Percentiles rank a stretch among this genome's conserved stretches.
These are phyloP conservation scores for Colletotrichum sp. DNA, from an alignment of 2,329 filamentous ascomycete species.

Conservation along the genomic window DNA sequence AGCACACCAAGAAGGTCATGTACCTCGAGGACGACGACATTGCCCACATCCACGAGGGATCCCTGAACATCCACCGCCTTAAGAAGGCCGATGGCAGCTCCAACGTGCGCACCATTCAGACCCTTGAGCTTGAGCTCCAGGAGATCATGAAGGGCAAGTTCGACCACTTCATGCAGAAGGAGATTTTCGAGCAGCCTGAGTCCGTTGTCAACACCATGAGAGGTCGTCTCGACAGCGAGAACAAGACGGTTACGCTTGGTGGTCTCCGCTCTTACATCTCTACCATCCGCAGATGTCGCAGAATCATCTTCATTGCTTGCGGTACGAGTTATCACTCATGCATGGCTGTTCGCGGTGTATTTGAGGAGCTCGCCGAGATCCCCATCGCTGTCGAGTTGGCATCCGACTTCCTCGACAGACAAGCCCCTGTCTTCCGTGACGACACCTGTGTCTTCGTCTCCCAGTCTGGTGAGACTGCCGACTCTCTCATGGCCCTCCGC, in stretches of 20 bases:
- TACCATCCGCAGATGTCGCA: slow-evolving; percentile 94
- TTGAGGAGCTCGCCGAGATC: slow-evolving; percentile 97
- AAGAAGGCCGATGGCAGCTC: slow-evolving; percentile 96
- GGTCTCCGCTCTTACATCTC: slow-evolving; percentile 95
- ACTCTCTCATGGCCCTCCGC: slow-evolving; percentile 94
- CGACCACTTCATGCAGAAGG: slow-evolving; percentile 99
- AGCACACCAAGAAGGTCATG: slow-evolving; percentile 99
- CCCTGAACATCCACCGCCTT: slow-evolving; percentile 97
- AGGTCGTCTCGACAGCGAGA: slow-evolving; percentile 91
- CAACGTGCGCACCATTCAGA: slow-evolving; percentile 98
- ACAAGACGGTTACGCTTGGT: slow-evolving; percentile 95
- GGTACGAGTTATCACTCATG: slow-evolving; percentile 99
- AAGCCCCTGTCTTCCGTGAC: slow-evolving; percentile 98
- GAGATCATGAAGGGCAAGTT: slow-evolving; percentile 99
- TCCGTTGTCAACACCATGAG: slow-evolving; percentile 99
- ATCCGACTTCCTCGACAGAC: slow-evolving; percentile 95
- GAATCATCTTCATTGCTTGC: slow-evolving; percentile 99
- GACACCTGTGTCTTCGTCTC: slow-evolving; percentile 99
- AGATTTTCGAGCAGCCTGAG: slow-evolving; percentile 99
- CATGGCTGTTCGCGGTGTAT: slow-evolving; percentile 98
- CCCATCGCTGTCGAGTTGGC: slow-evolving; percentile 96
- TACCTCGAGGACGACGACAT: slow-evolving; percentile 99
- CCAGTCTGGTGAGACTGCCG: slow-evolving; percentile 97
- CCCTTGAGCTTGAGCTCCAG: slow-evolving; percentile 96
- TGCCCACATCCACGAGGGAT: slow-evolving; percentile 98